A percentile compares a stretch with the other conserved stretches of the same genome.
These are phyloP conservation scores for Trichoderma harzianum DNA, from an alignment of 2,329 filamentous ascomycete species.

Conservation along the genomic window DNA sequence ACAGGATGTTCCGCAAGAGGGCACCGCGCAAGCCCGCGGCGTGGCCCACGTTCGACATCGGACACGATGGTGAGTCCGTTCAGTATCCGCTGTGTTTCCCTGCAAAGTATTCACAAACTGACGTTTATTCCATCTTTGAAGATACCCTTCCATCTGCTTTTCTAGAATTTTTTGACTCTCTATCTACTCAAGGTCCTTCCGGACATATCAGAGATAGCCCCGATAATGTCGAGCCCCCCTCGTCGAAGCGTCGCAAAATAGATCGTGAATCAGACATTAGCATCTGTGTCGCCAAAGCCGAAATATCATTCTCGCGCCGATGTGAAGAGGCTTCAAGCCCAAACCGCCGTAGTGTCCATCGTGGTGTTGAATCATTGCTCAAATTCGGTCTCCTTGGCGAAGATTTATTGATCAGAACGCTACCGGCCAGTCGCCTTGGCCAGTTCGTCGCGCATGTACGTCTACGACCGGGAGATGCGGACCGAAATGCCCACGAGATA, in stretches of 20 bases:
- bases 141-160: neutral
- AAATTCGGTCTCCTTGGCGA: conserved; percentile 19
- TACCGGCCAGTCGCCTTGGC: conserved; percentile 12
- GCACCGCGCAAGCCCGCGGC: neutral
- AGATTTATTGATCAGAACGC: conserved; percentile 23
- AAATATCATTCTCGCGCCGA: conserved; percentile 28
- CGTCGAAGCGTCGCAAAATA: conserved; percentile 33
- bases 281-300: conserved; percentile 28
- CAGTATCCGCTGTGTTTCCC: too few relatives aligned
- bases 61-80: conserved; percentile 7
- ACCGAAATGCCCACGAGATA: conserved; percentile 22
- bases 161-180: neutral
- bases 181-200: neutral
- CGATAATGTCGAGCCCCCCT: conserved; percentile 7
- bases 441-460: conserved; percentile 21
- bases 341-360: conserved; percentile 10
- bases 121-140: neutral
- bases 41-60: neutral
- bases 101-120: neutral
- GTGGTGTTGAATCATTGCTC: conserved; percentile 25
- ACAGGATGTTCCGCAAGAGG: conserved; percentile 3
- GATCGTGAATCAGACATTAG: conserved; percentile 4
- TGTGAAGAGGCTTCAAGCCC: conserved; percentile 20
- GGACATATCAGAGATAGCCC: neutral
- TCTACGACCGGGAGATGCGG: conserved; percentile 25